Evolutionary conservation across 1,284 basidiomycete species (phyloP), one percentile per base, ranked within the genome.

Genomic region (Thecaphora frezii): DNA sequence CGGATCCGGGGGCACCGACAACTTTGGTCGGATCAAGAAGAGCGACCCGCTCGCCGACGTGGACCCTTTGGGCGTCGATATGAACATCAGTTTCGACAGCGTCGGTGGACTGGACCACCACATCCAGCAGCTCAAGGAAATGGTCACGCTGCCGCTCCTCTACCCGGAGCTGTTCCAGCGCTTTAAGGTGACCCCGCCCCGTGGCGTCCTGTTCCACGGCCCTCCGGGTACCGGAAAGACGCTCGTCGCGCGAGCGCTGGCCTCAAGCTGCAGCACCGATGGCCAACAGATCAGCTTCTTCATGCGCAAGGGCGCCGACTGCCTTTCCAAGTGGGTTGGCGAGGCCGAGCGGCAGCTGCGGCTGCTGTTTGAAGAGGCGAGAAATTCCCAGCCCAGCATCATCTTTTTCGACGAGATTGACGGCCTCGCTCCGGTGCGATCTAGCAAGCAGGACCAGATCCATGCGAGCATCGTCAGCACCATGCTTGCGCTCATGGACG

Each of bases 381-480:
- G 88, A 42, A 88, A 88, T 51, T 89, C 87, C 48, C 94, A 98
- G 76, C 96, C 96, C 0, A 90, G 88, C 66, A 99, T 94, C 76
- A 93, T 94, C 71, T 94, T 94, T 81, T 94, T 94, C 73, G 92
- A 99, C 77, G 96, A 99, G 81, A 99, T 99, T 68, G 96, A 99
- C 75, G 94, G 93, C 1, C 86, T 99, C 14, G 96, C 96, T 18
- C 96, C 96, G 0, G 96, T 98, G 1, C 88, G 96, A 36, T 96
- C 92, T 44, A 92, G 91, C 45, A 97, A 97, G 79, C 96, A 98
- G 77, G 96, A 98, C 78, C 96, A 99, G 81, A 97, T 98, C 52
- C 96, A 99, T 78, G 94, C 96, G 0, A 93, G 90, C 42, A 93
- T 99, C 64, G 96, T 99, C 10, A 92, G 90, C 44, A 99, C 96